Evolutionary conservation across 805 yeast genomes (phyloP).

Genomic region (Millerozyma acaciae): DNA sequence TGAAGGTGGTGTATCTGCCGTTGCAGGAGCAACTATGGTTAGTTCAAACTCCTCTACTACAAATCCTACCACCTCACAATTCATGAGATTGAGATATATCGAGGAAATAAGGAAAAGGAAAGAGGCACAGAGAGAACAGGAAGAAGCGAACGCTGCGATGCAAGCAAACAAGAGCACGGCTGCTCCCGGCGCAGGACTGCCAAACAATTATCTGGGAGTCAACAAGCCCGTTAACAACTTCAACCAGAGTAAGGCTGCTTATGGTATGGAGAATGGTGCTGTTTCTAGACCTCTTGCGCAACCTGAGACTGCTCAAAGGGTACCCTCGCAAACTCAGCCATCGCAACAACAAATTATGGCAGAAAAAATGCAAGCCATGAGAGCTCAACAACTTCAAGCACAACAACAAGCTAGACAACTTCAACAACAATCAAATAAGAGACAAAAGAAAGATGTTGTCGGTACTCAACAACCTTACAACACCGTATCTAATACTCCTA

Average conservation of each 20-base stretch:
- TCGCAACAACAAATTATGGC: conserved; percentile 8
- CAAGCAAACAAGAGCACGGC: conserved; percentile 19
- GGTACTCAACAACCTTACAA: conserved; percentile 10
- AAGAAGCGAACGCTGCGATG: conserved; percentile 38
- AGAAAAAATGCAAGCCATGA: conserved; percentile 11
- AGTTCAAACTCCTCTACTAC: conserved; percentile 12
- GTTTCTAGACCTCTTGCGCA: conserved; percentile 1
- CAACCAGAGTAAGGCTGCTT: neutral
- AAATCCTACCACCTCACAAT: conserved; percentile 51
- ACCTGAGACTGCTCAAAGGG: conserved; percentile 13
- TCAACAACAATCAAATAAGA: conserved; percentile 15
- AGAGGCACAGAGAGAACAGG: conserved; percentile 40
- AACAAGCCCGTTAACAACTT: conserved; percentile 5
- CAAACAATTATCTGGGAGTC: conserved; percentile 3
- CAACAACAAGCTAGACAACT: conserved; percentile 10
- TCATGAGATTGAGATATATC: conserved; percentile 80
- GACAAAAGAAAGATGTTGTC: conserved; percentile 14
- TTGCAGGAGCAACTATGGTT: conserved; percentile 7
- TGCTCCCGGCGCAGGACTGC: conserved; percentile 3
- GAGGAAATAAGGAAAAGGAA: conserved; percentile 78
- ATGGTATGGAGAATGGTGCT: neutral
- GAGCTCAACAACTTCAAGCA: conserved; percentile 14
- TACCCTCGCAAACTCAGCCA: conserved; percentile 9
- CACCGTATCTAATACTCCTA: conserved; percentile 10
- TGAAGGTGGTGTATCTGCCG: conserved; percentile 1